Percentiles rank a stretch among this genome's conserved stretches.
These are phyloP conservation scores for Aspergillus chevalieri DNA, from an alignment of 2,329 filamentous ascomycete genomes.

Conservation along the genomic window DNA sequence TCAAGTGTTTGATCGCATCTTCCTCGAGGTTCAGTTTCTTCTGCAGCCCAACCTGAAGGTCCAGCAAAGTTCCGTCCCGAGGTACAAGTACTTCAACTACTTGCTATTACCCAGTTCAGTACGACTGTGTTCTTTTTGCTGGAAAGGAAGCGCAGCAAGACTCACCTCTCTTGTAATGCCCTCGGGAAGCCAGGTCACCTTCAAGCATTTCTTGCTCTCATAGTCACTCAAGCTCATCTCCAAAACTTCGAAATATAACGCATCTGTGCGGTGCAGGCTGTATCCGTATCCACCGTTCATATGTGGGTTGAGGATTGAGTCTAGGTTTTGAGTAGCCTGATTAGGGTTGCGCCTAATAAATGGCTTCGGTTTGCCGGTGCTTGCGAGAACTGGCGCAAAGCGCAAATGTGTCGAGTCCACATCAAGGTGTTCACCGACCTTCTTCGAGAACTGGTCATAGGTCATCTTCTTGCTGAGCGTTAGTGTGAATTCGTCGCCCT, in stretches of 20 bases:
- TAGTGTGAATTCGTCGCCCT: slow-evolving; percentile 65
- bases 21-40: slow-evolving; percentile 76
- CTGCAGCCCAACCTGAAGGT: slow-evolving; percentile 68
- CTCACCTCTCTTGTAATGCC: slow-evolving; percentile 83
- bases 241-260: slow-evolving; percentile 84
- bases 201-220: slow-evolving; percentile 84
- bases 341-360: slow-evolving; percentile 67
- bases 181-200: slow-evolving; percentile 77
- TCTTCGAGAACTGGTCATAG: slow-evolving; percentile 80
- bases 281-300: slow-evolving; percentile 63
- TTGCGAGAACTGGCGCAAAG: slow-evolving; percentile 78
- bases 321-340: slow-evolving; percentile 65
- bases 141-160: slow-evolving; percentile 1
- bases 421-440: slow-evolving; percentile 70
- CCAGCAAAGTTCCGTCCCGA: slow-evolving; percentile 74
- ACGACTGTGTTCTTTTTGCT: not conserved
- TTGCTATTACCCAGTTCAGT: slow-evolving; percentile 50
- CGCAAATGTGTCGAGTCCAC: slow-evolving; percentile 81
- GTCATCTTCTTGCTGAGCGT: slow-evolving; percentile 79
- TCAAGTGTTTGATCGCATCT: slow-evolving; percentile 66
- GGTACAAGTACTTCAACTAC: slow-evolving; percentile 75
- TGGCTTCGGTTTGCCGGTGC: slow-evolving; percentile 68
- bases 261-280: slow-evolving; percentile 63
- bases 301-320: slow-evolving; percentile 69
- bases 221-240: slow-evolving; percentile 91